Conservation (phyloP, 2,329 filamentous ascomycete genomes). For the Xylaria sp. region DNA sequence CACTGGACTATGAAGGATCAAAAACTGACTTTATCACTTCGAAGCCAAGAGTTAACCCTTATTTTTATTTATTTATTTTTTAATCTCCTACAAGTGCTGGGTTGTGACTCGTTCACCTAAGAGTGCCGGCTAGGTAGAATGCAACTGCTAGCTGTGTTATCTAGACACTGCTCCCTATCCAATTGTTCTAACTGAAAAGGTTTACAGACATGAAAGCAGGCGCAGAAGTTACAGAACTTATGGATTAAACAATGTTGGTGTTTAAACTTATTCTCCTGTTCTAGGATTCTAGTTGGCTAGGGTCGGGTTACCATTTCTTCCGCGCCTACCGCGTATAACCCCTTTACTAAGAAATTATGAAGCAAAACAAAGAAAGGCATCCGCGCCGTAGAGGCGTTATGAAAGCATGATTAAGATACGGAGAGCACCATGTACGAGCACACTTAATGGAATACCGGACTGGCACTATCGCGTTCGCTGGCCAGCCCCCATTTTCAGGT, state of each 20-base stretch:
- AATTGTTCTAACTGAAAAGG: background rate
- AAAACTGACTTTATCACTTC: background rate
- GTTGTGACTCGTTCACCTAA: background rate
- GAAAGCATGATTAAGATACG: background rate
- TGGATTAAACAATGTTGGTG: background rate
- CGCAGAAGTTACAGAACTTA: background rate
- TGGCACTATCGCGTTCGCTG: too few relatives aligned
- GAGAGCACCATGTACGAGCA: background rate
- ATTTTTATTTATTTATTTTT: background rate
- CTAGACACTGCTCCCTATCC: too few relatives aligned
- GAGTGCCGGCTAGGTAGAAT: background rate
- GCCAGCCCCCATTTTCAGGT: too few relatives aligned
- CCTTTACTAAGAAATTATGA: background rate
- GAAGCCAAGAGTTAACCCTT: background rate
- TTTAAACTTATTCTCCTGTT: background rate
- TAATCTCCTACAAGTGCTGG: background rate
- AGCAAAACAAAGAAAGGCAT: background rate
- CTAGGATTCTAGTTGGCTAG: background rate
- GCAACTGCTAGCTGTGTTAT: too few relatives aligned
- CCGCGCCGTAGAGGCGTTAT: background rate
- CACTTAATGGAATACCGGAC: background rate
- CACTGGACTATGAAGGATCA: background rate
- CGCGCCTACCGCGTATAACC: background rate
- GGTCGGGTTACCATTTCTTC: background rate
- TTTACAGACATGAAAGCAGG: background rate